phyloP scores from a whole-genome alignment of 164 flowering plant species.

The Buxus sempervirens region DNA sequence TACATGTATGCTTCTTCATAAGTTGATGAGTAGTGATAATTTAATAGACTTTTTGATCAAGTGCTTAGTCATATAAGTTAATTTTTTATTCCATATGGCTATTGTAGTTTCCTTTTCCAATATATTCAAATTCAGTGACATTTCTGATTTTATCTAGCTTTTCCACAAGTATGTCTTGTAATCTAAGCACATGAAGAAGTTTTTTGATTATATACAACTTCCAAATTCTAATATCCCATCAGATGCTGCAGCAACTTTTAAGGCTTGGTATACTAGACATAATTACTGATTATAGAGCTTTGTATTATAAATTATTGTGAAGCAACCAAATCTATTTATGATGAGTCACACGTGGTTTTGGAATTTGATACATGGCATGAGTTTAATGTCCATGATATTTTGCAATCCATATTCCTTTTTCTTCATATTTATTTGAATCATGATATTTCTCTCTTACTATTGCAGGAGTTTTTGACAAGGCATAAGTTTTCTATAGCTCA shows the following conservation, averaged over 20 bases:
- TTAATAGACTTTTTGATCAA: too few relatives aligned
- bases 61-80: too few relatives aligned
- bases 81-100: too few relatives aligned
- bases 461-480: constrained; percentile 92
- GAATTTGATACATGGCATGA: not conserved
- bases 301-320: too few relatives aligned
- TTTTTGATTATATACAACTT: constrained; percentile 66
- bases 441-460: constrained; percentile 5
- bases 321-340: too few relatives aligned
- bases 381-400: not conserved
- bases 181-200: constrained; percentile 66
- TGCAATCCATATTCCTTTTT: not conserved
- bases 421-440: not conserved
- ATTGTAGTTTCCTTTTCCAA: constrained; percentile 15
- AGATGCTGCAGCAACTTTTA: constrained; percentile 84
- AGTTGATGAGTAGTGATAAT: too few relatives aligned
- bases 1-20: too few relatives aligned
- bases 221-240: constrained; percentile 82
- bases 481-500: constrained; percentile 96
- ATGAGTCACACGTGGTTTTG: not conserved
- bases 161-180: constrained; percentile 72
- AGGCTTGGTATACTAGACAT: constrained; percentile 33
- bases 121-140: not conserved
- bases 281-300: too few relatives aligned
- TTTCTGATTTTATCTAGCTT: constrained; percentile 8